Evolutionary conservation across 169 alveolate genomes (phyloP).

Genomic region (Plasmodium gaboni): DNA sequence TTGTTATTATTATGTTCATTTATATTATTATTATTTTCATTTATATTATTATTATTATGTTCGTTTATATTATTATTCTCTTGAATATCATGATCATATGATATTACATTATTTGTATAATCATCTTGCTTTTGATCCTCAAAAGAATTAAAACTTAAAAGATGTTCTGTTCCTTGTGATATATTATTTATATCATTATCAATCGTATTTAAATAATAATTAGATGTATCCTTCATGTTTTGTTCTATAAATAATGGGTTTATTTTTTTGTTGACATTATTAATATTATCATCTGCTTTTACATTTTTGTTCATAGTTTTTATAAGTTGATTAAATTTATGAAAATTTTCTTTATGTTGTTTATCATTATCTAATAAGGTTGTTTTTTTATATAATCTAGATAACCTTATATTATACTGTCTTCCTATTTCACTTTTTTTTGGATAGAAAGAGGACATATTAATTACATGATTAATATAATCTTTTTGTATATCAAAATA

Average conservation of each 20-base stretch:
- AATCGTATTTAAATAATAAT: not conserved
- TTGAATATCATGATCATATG: not conserved
- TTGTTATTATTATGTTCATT: not conserved
- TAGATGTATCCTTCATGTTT: not conserved
- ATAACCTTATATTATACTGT: constrained; percentile 12
- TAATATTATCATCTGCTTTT: not conserved
- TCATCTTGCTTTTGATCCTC: no score
- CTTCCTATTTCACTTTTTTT: constrained; percentile 26
- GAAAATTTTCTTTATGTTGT: constrained; percentile 1
- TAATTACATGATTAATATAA: not conserved
- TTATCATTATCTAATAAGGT: constrained; percentile 31
- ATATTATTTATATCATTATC: no score
- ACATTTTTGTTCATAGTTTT: not conserved
- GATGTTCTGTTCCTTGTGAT: no score
- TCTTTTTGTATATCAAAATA: constrained; percentile 35
- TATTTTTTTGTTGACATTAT: not conserved
- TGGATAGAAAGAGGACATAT: constrained; percentile 22
- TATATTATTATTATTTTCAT: not conserved
- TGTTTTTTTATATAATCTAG: constrained; percentile 40
- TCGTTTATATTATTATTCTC: not conserved
- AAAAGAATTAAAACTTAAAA: no score
- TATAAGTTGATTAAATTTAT: constrained; percentile 18
- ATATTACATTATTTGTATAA: not conserved
- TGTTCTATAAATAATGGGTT: not conserved
- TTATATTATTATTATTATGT: not conserved